Evolutionary conservation across 805 yeast species (phyloP).

Genomic region (Kuraishia ogatae): DNA sequence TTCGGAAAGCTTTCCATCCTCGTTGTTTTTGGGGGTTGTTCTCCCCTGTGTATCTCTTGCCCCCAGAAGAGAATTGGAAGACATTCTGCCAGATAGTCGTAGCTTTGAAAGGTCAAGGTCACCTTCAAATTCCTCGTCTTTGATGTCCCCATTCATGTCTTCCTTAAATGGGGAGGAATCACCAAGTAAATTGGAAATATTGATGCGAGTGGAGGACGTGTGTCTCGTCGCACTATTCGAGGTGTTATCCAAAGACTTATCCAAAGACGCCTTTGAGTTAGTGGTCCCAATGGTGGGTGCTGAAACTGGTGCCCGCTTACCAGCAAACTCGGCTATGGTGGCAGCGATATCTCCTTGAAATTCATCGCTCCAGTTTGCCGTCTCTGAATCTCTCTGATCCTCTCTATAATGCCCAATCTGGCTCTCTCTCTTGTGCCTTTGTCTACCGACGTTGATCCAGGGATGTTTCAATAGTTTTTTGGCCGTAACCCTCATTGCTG

Average conservation of each 20-base stretch:
- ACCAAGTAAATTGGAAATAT: neutral
- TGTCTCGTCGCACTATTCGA: neutral
- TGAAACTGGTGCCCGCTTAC: neutral
- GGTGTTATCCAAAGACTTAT: slow-evolving; percentile 2
- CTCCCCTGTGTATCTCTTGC: neutral
- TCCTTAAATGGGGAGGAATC: neutral
- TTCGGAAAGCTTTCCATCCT: neutral
- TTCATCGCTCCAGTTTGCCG: neutral
- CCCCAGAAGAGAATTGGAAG: neutral
- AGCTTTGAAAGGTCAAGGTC: neutral
- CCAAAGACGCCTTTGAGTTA: slow-evolving; percentile 5
- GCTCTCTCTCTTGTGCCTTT: slow-evolving; percentile 22
- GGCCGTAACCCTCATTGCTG: slow-evolving; percentile 50
- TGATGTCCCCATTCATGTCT: neutral
- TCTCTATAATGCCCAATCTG: neutral
- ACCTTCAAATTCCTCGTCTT: neutral
- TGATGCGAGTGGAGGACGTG: neutral
- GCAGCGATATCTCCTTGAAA: neutral
- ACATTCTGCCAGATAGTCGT: neutral
- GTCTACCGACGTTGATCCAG: slow-evolving; percentile 58
- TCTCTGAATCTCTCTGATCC: neutral
- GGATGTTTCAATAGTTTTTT: slow-evolving; percentile 44
- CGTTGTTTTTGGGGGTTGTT: neutral
- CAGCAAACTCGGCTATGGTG: neutral
- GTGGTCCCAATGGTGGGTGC: neutral